A percentile compares a stretch with the other conserved stretches of the same genome.
These are phyloP conservation scores for Fusarium burgessii DNA, from an alignment of 2,329 filamentous ascomycete genomes.

Conservation along the genomic window DNA sequence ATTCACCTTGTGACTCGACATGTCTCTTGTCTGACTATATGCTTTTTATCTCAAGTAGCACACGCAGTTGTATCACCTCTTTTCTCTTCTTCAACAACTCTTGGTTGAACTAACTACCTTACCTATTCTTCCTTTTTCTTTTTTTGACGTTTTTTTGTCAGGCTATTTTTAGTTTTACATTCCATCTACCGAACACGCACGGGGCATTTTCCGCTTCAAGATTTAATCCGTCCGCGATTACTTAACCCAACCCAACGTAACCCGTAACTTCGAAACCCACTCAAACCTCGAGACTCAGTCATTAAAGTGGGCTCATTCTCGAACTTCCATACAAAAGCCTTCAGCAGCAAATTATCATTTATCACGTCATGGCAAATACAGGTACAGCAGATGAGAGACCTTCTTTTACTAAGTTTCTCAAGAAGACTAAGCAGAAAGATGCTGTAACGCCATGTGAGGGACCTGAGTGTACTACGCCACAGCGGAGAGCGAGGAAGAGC, in stretches of 20 bases:
- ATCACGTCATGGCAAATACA: constrained; percentile 17
- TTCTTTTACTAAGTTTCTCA: constrained; percentile 63
- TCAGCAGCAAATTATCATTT: neutral
- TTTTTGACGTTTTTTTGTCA: neutral
- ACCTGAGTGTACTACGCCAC: constrained; percentile 14
- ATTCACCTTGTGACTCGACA: constrained; percentile 6
- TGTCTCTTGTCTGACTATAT: neutral
- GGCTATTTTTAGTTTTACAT: constrained; percentile 20
- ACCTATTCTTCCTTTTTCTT: neutral
- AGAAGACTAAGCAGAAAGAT: constrained; percentile 54
- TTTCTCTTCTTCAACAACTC: neutral
- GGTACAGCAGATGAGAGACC: constrained; percentile 47
- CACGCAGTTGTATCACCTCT: neutral
- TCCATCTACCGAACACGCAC: constrained; percentile 5
- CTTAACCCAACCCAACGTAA: constrained; percentile 24
- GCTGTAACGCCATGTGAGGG: constrained; percentile 20
- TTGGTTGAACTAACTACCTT: neutral
- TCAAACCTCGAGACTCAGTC: constrained; percentile 15
- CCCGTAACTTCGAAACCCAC: constrained; percentile 12
- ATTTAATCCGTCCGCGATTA: constrained; percentile 17
- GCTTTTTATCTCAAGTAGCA: neutral
- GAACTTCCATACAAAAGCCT: constrained; percentile 16
- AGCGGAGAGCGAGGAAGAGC: constrained; percentile 19
- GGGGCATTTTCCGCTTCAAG: constrained; percentile 13
- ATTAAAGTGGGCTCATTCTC: constrained; percentile 31